Evolutionary conservation across 768 basidiomycete genomes (phyloP), one percentile per base, ranked within the genome.

Genomic region (Suillus tomentosus): DNA sequence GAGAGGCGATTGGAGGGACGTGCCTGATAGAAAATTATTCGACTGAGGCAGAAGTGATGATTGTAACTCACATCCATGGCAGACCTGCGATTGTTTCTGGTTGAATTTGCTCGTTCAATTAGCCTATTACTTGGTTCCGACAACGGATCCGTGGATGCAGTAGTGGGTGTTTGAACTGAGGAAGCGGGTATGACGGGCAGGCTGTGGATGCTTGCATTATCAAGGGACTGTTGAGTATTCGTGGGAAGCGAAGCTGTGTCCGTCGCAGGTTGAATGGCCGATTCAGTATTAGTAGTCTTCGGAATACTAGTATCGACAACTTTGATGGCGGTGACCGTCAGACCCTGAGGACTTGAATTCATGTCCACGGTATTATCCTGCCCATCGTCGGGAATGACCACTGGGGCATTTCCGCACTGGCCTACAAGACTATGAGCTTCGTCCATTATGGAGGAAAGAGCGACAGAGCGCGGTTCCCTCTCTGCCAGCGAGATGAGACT

Each of bases 1-100:
- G 93, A 94, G 37, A 94, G 80, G 36, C 92, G 84, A 72, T 88
- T 92, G 34, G 88, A 82, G 45, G 88, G 78, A 63, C 91, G 87
- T 64, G 77, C 75, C 83, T 88, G 73, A 69, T 70, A 70, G 56
- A 62, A 42, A 65, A 60, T 57, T 55, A 51, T 61, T 59, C 62
- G 61, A 48, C 55, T 57, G 58, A 66, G 55, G 7, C 15, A 13
- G 1, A 50, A 64, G 9, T 62, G 48, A 62, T 58, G 24, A 60
- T 39, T 60, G 17, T 5, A 50, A 63, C 58, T 70, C 71, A 92
- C 91, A 77, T 92, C 91, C 62, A 83, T 76, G 19, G 79, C 76
- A 15, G 87, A 82, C 62, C 88, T 80, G 68, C 83, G 82, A 53
- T 86, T 78, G 55, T 70, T 71, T 65, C 77, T 72, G 24, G 80